phyloP scores from a whole-genome alignment of 176 grass and related monocot genomes.

The Raddia distichophylla region DNA sequence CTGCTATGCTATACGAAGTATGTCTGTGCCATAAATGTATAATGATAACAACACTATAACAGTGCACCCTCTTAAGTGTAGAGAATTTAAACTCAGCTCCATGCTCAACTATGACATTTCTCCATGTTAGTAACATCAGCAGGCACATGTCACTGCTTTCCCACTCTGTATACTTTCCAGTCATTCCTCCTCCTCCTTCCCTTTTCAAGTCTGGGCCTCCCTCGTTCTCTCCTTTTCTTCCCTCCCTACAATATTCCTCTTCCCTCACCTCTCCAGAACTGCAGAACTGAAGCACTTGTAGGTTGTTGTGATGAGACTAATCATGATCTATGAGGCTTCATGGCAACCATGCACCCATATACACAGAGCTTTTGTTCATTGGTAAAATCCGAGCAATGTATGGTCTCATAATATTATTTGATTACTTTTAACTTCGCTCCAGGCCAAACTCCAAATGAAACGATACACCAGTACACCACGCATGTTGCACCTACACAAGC shows the following conservation, averaged over 20 bases:
- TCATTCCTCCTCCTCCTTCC: background rate
- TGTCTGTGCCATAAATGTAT: background rate
- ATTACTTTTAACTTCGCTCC: background rate
- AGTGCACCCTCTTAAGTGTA: background rate
- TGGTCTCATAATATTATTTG: background rate
- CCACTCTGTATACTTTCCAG: background rate
- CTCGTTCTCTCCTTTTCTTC: background rate
- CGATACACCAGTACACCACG: background rate
- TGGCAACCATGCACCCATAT: background rate
- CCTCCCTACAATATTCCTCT: background rate
- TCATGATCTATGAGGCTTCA: background rate
- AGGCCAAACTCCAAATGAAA: background rate
- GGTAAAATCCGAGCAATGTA: background rate
- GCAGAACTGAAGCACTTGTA: too few species aligned
- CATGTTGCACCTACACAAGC: background rate
- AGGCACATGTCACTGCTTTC: background rate
- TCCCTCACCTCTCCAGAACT: background rate
- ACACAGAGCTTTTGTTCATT: background rate
- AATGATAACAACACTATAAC: background rate
- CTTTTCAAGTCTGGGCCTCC: background rate
- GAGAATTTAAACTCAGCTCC: background rate
- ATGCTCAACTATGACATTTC: conserved; percentile 7
- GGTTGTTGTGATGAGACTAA: background rate
- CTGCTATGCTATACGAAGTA: background rate
- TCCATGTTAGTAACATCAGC: background rate